Base-by-base conservation (phyloP, 192 early-diverging fungal genomes). In the Geranomyces variabilis region DNA sequence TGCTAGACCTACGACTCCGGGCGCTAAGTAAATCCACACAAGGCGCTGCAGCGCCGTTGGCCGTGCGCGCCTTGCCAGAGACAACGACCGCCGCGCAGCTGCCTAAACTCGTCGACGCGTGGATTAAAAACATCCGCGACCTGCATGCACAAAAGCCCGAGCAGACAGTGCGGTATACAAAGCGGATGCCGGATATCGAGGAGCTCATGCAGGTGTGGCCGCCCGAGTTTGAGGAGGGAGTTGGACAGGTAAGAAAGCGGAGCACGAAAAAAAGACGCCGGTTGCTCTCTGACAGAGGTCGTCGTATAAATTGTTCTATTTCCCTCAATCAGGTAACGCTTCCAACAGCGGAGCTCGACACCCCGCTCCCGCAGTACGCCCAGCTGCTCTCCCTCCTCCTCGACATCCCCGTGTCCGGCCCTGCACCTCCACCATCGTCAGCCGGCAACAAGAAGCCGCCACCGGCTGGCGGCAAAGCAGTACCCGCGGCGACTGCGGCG, bases 121-220 rank as follows among this genome's bases (percentile, higher is more conserved):
- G 87, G 87, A 81, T 87, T 49, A 74, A 75, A 21, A 87, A 77
- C 55, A 79, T 88, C 9, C 76, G 81, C 26, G 83, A 88, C 48
- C 72, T 87, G 24, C 84, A 88, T 75, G 71, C 68, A 0, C 61
- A 69, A 53, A 85, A 84, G 70, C 83, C 81, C 0, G 64, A 76
- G 48, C 71, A 65, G 36, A 34, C 64, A 29, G 76, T 82, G 1
- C 60, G 80, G 28, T 82, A 80, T 56, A 45, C 75, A 22, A 67
- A 77, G 56, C 60, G 81, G 33, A 87, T 88, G 85, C 86, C 86
- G 10, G 82, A 88, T 62, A 74, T 88, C 34, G 87, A 88, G 63
- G 80, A 82, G 28, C 56, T 88, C 45, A 88, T 88, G 87, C 83
- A 87, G 59, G 79, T 80, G 19, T 88, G 87, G 87, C 78, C 79